A percentile compares a stretch with the other conserved stretches of the same genome.
phyloP scores from a whole-genome alignment of 192 early-diverging fungal genomes.

The Coemansia sp. region DNA sequence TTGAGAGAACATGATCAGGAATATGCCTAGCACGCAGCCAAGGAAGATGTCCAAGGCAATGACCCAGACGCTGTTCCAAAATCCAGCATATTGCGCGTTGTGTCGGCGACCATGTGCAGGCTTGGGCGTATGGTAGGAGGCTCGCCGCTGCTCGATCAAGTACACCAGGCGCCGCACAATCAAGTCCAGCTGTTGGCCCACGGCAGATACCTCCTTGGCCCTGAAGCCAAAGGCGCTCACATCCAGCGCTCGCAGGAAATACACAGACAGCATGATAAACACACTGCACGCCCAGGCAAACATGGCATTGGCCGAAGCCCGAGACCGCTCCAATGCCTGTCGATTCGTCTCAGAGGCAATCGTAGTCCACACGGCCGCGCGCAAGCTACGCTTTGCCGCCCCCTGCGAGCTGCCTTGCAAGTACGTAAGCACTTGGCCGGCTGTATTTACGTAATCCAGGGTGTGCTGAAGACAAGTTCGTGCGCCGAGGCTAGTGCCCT shows the following conservation, averaged over 20 bases:
- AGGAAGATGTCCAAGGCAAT: conserved; percentile 92
- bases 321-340: not conserved
- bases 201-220: conserved; percentile 71
- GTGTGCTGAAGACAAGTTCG: conserved; percentile 14
- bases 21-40: conserved; percentile 76
- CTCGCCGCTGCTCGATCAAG: conserved; percentile 84
- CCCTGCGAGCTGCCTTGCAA: conserved; percentile 12
- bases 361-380: conserved; percentile 5
- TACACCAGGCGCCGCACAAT: conserved; percentile 84
- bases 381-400: not conserved
- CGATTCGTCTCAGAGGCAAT: not conserved
- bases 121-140: conserved; percentile 61
- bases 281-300: conserved; percentile 40
- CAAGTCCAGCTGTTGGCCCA: conserved; percentile 86
- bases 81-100: conserved; percentile 61
- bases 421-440: conserved; percentile 23
- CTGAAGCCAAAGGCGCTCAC: conserved; percentile 60
- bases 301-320: not conserved
- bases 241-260: conserved; percentile 65
- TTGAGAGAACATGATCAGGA: conserved; percentile 66
- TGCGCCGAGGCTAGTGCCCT: not conserved
- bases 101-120: conserved; percentile 38
- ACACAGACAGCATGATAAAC: conserved; percentile 58
- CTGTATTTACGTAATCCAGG: conserved; percentile 32
- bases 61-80: conserved; percentile 97